Base-by-base conservation (phyloP, 1,284 basidiomycete species). In the Pisolithus thermaeus region DNA sequence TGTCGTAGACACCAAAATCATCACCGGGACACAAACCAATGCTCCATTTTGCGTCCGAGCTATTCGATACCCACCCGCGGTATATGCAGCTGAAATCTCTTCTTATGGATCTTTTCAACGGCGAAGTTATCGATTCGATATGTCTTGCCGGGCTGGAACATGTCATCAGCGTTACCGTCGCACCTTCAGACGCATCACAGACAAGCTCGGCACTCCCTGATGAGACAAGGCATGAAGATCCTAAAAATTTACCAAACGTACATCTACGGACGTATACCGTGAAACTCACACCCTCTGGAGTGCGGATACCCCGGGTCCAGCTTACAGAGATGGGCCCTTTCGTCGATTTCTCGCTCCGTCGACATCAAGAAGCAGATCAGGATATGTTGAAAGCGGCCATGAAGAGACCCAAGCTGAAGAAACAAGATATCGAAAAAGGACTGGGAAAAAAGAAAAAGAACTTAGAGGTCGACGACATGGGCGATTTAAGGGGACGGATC, bases 391-490 rank as follows among this genome's bases (percentile, higher is more conserved):
- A 88, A 68, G 77, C 79, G 56, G 91, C 95, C 11, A 78, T 94
- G 74, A 88, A 77, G 67, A 75, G 87, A 55, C 90, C 92, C 44
- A 97, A 95, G 76, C 63, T 97, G 56, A 87, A 87, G 70, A 92
- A 92, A 74, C 78, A 78, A 58, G 89, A 92, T 44, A 72, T 92
- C 45, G 91, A 92, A 73, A 86, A 80, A 66, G 92, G 92, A 0
- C 66, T 92, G n/a, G 92, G 90, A 38, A 92, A 91, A 79, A 94
- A 92, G 79, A 82, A 81, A 71, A 94, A 92, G 81, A 97, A 97
- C 69, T 70, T 95, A 68, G 93, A 97, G 74, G 92, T 94, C 57
- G 96, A 99, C 74, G 92, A 93, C 70, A 97, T 98, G 96, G 96
- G 96, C 52, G 93, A 99, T 70, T 72, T 95, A 71, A 81, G 96